phyloP scores from a whole-genome alignment of 495 filamentous ascomycete genomes.

The Xylaria grammica region DNA sequence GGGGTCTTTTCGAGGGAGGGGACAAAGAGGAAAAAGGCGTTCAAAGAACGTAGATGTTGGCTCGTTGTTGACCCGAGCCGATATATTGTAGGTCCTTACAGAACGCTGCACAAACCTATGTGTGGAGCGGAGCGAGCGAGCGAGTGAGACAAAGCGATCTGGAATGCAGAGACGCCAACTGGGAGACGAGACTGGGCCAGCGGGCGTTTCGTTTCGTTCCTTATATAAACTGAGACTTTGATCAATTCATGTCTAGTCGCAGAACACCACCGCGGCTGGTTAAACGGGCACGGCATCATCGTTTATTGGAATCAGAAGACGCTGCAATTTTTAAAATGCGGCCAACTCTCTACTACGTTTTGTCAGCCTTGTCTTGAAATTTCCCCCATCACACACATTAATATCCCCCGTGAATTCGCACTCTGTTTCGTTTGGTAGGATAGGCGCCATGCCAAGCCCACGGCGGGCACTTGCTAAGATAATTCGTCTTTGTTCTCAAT shows the following conservation, averaged over 20 bases:
- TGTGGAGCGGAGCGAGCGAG: conserved; percentile 11
- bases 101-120: conserved; percentile 15
- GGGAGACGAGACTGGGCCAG: conserved; percentile 22
- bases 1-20: conserved; percentile 16
- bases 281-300: not conserved
- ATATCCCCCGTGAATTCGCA: too few species aligned
- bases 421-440: not conserved
- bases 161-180: conserved; percentile 37
- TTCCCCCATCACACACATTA: not conserved
- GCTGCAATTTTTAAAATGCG: not conserved
- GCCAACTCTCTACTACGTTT: not conserved
- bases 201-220: not conserved
- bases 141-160: conserved; percentile 34
- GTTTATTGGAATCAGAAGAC: not conserved
- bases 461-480: not conserved
- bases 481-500: conserved; percentile 3
- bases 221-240: conserved; percentile 24
- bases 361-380: not conserved
- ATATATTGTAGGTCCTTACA: conserved; percentile 31
- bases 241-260: conserved; percentile 12
- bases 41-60: conserved; percentile 36
- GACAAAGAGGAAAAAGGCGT: conserved; percentile 28
- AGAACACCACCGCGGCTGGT: conserved; percentile 13
- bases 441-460: not conserved
- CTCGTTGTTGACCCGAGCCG: conserved; percentile 36